Percentiles rank a stretch among this genome's conserved stretches.
These are phyloP conservation scores for Fusarium citri DNA, from an alignment of 2,329 filamentous ascomycete genomes.

Conservation along the genomic window DNA sequence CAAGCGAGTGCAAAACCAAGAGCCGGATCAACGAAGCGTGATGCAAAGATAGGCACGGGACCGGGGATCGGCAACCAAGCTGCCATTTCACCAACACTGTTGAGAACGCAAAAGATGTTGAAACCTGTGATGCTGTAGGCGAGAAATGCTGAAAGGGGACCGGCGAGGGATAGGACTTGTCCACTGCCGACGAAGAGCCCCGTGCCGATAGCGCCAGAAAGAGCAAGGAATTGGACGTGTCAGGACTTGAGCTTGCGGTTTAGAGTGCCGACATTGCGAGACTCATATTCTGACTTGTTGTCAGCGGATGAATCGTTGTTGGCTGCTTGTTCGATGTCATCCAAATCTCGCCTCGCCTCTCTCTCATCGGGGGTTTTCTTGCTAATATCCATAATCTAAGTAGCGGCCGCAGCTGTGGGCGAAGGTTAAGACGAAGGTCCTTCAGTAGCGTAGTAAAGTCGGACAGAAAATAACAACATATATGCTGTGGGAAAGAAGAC, in stretches of 20 bases:
- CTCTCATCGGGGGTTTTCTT: slow-evolving; percentile 12
- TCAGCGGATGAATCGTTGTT: slow-evolving; percentile 18
- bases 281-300: slow-evolving; percentile 18
- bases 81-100: slow-evolving; percentile 52
- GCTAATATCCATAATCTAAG: slow-evolving; percentile 5
- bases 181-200: slow-evolving; percentile 32
- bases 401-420: too few relatives aligned
- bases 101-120: slow-evolving; percentile 25
- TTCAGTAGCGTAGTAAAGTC: too few relatives aligned
- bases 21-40: slow-evolving; percentile 66
- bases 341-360: slow-evolving; percentile 19
- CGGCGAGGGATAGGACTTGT: slow-evolving; percentile 17
- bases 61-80: slow-evolving; percentile 6
- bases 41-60: slow-evolving; percentile 10
- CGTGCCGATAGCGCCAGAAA: slow-evolving; percentile 32
- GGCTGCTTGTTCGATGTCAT: slow-evolving; percentile 25
- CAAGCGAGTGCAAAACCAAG: slow-evolving; percentile 59
- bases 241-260: slow-evolving; percentile 59
- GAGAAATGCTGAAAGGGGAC: slow-evolving; percentile 24
- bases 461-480: too few relatives aligned
- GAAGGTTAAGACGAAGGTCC: too few relatives aligned
- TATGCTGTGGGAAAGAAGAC: background rate
- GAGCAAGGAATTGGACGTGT: slow-evolving; percentile 71
- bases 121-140: slow-evolving; percentile 26
- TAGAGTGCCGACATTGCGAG: slow-evolving; percentile 29